Evolutionary conservation across 306 rosid genomes (phyloP).

Genomic region (Prunus kanzakura): DNA sequence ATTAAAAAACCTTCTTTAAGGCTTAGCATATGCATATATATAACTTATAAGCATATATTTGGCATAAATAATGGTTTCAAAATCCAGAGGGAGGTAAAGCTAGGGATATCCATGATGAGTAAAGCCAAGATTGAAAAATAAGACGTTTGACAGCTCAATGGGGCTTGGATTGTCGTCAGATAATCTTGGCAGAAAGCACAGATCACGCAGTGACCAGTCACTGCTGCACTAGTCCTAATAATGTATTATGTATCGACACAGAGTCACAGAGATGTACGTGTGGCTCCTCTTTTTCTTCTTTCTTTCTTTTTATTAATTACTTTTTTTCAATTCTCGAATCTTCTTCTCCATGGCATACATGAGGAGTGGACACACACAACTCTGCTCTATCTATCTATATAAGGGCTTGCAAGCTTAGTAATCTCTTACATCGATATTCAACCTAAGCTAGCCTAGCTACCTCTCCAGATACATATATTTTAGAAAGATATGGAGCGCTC

Average conservation of each 20-base stretch:
- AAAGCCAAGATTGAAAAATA: neutral
- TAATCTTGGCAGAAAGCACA: neutral
- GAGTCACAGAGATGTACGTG: neutral
- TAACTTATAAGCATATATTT: no score
- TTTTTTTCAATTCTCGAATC: neutral
- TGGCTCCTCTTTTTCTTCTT: neutral
- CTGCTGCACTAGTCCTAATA: neutral
- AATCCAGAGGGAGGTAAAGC: neutral
- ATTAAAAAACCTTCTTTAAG: no score
- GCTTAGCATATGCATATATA: no score
- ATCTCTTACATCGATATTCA: neutral
- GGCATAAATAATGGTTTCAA: no score
- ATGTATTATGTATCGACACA: no score
- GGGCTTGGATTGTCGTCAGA: neutral
- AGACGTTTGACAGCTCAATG: neutral
- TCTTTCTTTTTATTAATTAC: neutral
- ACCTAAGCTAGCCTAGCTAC: neutral
- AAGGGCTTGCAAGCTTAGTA: neutral
- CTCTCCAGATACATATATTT: neutral
- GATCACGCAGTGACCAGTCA: neutral
- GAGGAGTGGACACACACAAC: no score
- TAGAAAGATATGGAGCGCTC: conserved; percentile 38
- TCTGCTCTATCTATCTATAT: neutral
- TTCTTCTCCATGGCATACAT: neutral
- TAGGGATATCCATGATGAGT: no score